Base-by-base conservation (phyloP, 192 early-diverging fungal genomes). In the Linnemannia hyalina region DNA sequence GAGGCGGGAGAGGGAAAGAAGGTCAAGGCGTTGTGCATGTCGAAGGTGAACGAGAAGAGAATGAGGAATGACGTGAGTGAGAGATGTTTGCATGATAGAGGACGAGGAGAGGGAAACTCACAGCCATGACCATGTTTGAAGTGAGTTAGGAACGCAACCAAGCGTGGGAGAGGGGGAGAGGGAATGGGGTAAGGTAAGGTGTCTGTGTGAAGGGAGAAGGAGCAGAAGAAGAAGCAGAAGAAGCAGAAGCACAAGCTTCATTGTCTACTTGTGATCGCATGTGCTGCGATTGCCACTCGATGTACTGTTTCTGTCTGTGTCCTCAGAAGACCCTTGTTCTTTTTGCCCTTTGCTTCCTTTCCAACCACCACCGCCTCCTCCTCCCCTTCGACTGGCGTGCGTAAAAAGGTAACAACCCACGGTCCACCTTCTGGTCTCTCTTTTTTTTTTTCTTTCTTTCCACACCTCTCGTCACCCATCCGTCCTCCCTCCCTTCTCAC, bases 51-150 rank as follows among this genome's bases (percentile, higher is more conserved):
- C 15, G 49, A 38, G n/a, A 41, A 38, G 8, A 47, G 47, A 44
- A 77, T 68, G 7, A 16, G 54, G 29, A 13, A 41, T 22, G 70
- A 71, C 1, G 63, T 29, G 68, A 6, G 54, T 44, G 5, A 32
- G 69, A 22, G 36, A 35, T 68, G 65, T 78, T 52, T 16, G 41
- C n/a, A 47, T 60, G 32, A 36, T 0, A 18, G n/a, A 13, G 40
- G 57, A 9, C 29, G 26, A 38, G 41, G 40, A 46, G 38, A 11
- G 3, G 22, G 26, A 55, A 26, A 78, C 82, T 78, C 76, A 83
- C 82, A 70, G 82, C 82, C 82, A 83, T 74, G 55, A 77, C 73
- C 77, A 85, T 85, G 77, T 13, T 73, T 78, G 29, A 42, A 75
- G 40, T 68, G 32, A 49, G 70, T 76, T 20, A 70, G 76, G 47